Evolutionary conservation across 768 basidiomycete species (phyloP).

Genomic region (Suillus bovinus): DNA sequence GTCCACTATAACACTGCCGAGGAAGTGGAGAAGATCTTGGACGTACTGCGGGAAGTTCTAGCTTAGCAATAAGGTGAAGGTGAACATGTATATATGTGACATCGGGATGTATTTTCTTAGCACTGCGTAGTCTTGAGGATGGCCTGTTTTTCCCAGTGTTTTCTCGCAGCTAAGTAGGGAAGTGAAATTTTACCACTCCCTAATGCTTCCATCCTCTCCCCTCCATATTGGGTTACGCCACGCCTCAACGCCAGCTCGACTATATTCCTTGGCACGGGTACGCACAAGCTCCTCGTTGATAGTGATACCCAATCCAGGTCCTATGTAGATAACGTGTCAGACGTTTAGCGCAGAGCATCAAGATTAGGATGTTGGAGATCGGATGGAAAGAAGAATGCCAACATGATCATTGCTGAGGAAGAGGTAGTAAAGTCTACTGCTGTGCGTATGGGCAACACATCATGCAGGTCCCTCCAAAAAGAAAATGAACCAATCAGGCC

Average conservation of each 20-base stretch:
- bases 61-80: conserved; percentile 7
- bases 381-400: background rate
- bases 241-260: conserved; percentile 17
- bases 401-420: background rate
- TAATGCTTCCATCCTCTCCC: conserved; percentile 52
- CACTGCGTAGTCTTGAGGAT: background rate
- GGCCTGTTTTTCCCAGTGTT: background rate
- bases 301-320: conserved; percentile 60
- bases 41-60: conserved; percentile 52
- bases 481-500: background rate
- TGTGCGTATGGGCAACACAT: background rate
- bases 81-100: background rate
- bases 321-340: conserved; percentile 26
- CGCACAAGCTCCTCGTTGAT: conserved; percentile 60
- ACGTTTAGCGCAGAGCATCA: background rate
- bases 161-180: background rate
- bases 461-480: background rate
- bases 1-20: conserved; percentile 80
- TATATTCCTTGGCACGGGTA: conserved; percentile 20
- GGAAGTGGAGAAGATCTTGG: conserved; percentile 64
- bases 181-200: conserved; percentile 49
- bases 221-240: conserved; percentile 48
- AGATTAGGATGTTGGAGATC: background rate
- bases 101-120: background rate
- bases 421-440: background rate